Base-by-base conservation (phyloP, 331 rosid species). In the Acacia pycnantha region DNA sequence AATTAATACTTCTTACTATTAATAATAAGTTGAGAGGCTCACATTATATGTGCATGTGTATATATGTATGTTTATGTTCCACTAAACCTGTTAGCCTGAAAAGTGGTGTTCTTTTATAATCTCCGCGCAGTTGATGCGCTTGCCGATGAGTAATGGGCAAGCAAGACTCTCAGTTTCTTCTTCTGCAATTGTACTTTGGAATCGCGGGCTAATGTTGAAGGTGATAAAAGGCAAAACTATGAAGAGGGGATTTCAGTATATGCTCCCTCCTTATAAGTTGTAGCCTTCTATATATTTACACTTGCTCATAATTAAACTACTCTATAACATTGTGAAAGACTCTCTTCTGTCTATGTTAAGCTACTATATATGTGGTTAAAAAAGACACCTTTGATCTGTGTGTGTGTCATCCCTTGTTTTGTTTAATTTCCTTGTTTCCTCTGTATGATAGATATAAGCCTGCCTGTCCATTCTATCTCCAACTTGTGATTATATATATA, bases 71-170 rank as follows among this genome's bases (percentile, higher is more conserved):
- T 12, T 8, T 40, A 19, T 29, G n/a, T 64, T 62, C 11, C 41
- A 33, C 6, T 8, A 18, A 5, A 33, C 22, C 24, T 16, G 13
- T 8, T 65, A 53, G 71, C 31, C 84, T 86, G 70, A 77, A 80
- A 18, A 80, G 7, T 56, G 56, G 3, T 27, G 8, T 40, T 22
- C 22, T 22, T 58, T 58, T 22, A 7, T 37, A 24, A 24, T 81
- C 43, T 64, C 4, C 47, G 4, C 77, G 91, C 91, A 88, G 91
- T 70, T 86, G 77, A 84, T 48, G 68, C 72, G 78, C 64, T 86
- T 67, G 76, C 4, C 37, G 18, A 56, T 74, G 72, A 58, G 78
- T 7, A 62, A 83, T 81, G 59, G 66, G 27, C 41, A 79, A 62
- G 86, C 58, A 82, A 77, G 84, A 73, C 40, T 53, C 35, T 8